Evolutionary conservation across 805 yeast genomes (phyloP), one percentile per base, ranked within the genome.

Genomic region (Pichia nanzhaoensis): DNA sequence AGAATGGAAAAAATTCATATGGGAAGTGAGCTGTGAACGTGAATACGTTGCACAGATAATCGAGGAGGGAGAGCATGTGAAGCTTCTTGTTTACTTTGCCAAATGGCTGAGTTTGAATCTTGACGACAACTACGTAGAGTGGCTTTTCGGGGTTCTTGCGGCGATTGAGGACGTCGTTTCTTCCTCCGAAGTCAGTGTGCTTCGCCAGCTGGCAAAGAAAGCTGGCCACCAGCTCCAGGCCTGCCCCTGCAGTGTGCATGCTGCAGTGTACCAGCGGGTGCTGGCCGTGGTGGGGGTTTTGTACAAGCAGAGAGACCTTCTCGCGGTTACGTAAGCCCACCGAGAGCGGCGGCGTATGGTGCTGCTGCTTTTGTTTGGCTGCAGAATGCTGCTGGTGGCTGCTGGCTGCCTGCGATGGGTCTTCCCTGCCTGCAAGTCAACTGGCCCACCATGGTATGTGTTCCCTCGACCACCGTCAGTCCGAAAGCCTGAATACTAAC

Each of bases 161-260:
- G 59, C 71, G 2, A 48, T 71, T 3, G 76, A 74, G 4, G 63
- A 56, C 13, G 50, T 67, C 3, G 36, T 72, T 18, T 59, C 57
- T 7, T 65, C 66, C 0, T 59, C 64, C 4, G 75, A 73, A 28
- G 43, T 69, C 3, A 60, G 76, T 4, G 56, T 65, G 10, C 40
- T 75, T 28, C 55, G 80, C n/a, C 60, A 61, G 3, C 53, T 74
- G 31, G 70, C 68, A 7, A 67, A 66, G 45, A 68, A 67, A 50
- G 65, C 67, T 1, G 39, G 16, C 6, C 6, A 13, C 14, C 33
- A 30, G 28, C 28, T 24, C 9, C 28, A 10, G 9, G 28, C 10
- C 28, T 6, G 28, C 10, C 28, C 9, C 28, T 6, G 6, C 28
- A 10, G 10, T 24, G 28, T 24, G 28, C 28, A 24, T 6, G 28